phyloP scores from a whole-genome alignment of 2,329 filamentous ascomycete species.

The Clonostachys rosea region DNA sequence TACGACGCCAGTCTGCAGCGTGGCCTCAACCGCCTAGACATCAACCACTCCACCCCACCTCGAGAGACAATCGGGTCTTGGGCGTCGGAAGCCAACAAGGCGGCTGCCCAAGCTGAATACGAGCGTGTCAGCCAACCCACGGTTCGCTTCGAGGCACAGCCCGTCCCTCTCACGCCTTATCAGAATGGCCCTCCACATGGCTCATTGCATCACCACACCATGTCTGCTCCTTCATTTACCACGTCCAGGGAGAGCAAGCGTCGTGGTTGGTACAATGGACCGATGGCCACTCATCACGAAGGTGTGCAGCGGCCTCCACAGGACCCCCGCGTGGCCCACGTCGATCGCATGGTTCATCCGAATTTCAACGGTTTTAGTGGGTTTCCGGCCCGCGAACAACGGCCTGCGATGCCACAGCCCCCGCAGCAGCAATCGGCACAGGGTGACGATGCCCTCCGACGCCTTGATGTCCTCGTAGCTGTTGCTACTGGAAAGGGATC shows the following conservation, averaged over 20 bases:
- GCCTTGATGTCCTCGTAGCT: constrained; percentile 36
- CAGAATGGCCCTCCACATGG: constrained; percentile 17
- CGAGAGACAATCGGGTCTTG: constrained; percentile 48
- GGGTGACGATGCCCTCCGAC: constrained; percentile 23
- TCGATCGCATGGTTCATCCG: constrained; percentile 54
- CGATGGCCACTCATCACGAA: constrained; percentile 30
- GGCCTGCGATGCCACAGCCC: constrained; percentile 9
- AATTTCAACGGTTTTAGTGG: constrained; percentile 48
- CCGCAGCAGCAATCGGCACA: constrained; percentile 3
- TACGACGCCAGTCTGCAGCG: constrained; percentile 65
- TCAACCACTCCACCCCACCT: constrained; percentile 46
- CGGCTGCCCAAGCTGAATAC: constrained; percentile 49
- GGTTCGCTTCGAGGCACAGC: constrained; percentile 51
- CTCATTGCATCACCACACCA: constrained; percentile 49
- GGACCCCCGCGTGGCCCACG: constrained; percentile 32
- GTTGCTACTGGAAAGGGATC: constrained; percentile 38
- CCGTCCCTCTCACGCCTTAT: constrained; percentile 23
- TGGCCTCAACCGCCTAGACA: constrained; percentile 62
- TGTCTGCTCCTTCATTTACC: constrained; percentile 52
- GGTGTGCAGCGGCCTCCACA: constrained; percentile 16
- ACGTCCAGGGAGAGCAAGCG: constrained; percentile 59
- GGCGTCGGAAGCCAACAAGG: constrained; percentile 52
- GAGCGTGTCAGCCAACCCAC: constrained; percentile 36
- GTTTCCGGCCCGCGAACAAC: constrained; percentile 34
- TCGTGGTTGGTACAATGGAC: constrained; percentile 68